Conservation (phyloP, 176 grass and related monocot species). For the Cenchrus americanus region DNA sequence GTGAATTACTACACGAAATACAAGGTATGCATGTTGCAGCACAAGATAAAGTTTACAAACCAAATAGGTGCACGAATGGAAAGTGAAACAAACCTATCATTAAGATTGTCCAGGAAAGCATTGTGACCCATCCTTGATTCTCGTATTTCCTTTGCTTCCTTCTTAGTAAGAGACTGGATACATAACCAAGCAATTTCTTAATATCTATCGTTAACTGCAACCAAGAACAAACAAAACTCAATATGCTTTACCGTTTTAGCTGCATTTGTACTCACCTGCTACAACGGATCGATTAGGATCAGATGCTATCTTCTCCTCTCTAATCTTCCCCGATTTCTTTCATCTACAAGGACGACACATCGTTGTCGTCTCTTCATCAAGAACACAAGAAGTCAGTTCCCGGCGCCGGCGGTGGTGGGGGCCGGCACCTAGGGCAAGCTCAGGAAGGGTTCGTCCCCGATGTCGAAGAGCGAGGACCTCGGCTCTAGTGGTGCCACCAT, state of each 20-base stretch:
- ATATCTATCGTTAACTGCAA: constrained; percentile 34
- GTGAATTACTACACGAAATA: constrained; percentile 22
- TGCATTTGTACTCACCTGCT: constrained; percentile 66
- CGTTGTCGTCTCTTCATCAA: not conserved
- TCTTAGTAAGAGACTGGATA: constrained; percentile 89
- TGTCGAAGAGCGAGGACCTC: constrained; percentile 42
- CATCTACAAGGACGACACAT: constrained; percentile 5
- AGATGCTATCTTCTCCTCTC: constrained; percentile 35
- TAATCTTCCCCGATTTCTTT: not conserved
- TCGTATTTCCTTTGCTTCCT: constrained; percentile 97
- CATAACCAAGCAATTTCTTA: constrained; percentile 33
- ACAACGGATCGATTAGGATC: constrained; percentile 28
- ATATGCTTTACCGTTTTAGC: constrained; percentile 71
- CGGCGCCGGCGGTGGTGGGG: constrained; percentile 11
- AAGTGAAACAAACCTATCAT: constrained; percentile 64
- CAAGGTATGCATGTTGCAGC: constrained; percentile 24
- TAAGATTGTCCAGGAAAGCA: constrained; percentile 83
- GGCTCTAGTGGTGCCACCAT: not conserved
- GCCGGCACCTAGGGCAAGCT: not conserved
- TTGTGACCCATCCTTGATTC: constrained; percentile 78
- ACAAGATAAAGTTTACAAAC: constrained; percentile 19
- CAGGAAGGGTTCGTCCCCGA: constrained; percentile 40
- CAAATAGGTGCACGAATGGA: constrained; percentile 33
- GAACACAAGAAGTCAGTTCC: constrained; percentile 38
- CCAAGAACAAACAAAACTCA: constrained; percentile 39